Evolutionary conservation across 139 green algal genomes (phyloP).

Genomic region (Microglena sp.): DNA sequence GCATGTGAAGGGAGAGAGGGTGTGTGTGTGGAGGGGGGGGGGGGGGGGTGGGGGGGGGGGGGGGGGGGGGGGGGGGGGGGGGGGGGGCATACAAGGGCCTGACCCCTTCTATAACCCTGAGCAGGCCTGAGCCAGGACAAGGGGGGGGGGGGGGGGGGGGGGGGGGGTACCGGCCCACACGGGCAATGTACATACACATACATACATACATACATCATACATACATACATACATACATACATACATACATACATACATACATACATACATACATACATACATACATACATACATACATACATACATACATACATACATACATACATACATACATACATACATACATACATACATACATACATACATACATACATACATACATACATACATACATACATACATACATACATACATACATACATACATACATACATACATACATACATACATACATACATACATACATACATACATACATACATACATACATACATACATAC

Average conservation of each 20-base stretch:
- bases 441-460: not conserved
- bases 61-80: no score
- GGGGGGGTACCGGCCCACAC: no score
- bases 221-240: not conserved
- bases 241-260: slow-evolving; percentile 6
- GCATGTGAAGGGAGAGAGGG: no score
- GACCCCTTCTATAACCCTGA: no score
- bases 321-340: slow-evolving; percentile 4
- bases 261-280: not conserved
- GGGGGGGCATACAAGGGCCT: no score
- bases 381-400: slow-evolving; percentile 13
- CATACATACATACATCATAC: not conserved
- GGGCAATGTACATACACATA: not conserved
- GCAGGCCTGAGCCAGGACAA: no score
- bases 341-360: not conserved
- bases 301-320: slow-evolving; percentile 3
- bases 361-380: not conserved
- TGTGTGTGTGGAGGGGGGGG: no score
- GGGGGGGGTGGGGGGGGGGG: no score
- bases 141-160: no score
- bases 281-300: not conserved
- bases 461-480: slow-evolving; percentile 9
- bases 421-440: slow-evolving; percentile 10
- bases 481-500: slow-evolving; percentile 8
- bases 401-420: slow-evolving; percentile 1